Conservation (phyloP, 129 eudicot species). For the Dittrichia graveolens region DNA sequence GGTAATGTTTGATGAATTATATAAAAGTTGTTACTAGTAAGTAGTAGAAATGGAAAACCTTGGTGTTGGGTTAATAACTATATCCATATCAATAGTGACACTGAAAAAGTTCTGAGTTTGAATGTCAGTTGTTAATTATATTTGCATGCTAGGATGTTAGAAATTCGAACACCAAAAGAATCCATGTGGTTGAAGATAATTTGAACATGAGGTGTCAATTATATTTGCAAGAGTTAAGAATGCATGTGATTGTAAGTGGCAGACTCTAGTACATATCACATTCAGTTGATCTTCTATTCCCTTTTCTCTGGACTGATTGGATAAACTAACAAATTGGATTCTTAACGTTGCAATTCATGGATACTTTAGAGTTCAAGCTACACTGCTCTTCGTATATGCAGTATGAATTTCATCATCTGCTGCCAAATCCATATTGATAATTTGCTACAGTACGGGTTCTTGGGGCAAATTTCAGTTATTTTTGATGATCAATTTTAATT, state of each 20-base stretch:
- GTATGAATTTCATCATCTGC: not conserved
- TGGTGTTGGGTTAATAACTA: not conserved
- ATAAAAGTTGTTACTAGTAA: not conserved
- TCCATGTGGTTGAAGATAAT: not conserved
- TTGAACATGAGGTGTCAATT: not conserved
- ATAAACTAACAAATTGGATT: conserved; percentile 7
- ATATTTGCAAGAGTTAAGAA: not conserved
- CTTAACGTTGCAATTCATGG: not conserved
- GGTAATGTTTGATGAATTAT: not conserved
- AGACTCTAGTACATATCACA: not conserved
- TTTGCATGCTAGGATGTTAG: conserved; percentile 10
- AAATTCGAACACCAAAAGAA: not conserved
- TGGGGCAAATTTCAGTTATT: no score
- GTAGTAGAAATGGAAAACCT: not conserved
- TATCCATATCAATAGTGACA: not conserved
- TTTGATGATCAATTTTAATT: no score
- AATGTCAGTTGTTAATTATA: conserved; percentile 3
- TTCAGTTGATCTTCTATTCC: not conserved
- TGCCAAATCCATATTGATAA: not conserved
- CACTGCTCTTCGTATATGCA: not conserved
- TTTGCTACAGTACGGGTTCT: no score
- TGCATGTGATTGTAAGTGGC: conserved; percentile 14
- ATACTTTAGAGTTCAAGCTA: not conserved
- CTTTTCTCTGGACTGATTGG: not conserved
- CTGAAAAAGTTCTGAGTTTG: not conserved